Percentiles rank a stretch among this genome's conserved stretches.
Conservation (phyloP, 164 flowering plant genomes). For the Tinospora cordifolia region DNA sequence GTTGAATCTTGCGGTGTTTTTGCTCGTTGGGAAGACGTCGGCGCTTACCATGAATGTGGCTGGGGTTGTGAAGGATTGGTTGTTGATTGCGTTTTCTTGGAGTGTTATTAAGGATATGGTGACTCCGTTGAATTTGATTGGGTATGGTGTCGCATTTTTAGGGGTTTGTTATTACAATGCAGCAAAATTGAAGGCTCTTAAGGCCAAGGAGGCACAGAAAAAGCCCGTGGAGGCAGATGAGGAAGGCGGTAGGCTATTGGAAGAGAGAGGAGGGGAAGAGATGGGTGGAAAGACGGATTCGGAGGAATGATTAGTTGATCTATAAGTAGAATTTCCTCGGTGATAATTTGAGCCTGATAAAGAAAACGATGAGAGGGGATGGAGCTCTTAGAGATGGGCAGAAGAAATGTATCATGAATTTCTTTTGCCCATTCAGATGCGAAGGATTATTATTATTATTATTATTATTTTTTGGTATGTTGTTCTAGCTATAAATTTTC, state of each 20-base stretch:
- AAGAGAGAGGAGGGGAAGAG: conserved; percentile 17
- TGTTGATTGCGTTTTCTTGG: conserved; percentile 28
- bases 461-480: conserved; percentile 1
- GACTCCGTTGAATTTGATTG: conserved; percentile 22
- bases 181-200: conserved; percentile 21
- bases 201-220: conserved; percentile 28
- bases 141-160: conserved; percentile 25
- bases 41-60: conserved; percentile 28
- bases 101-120: conserved; percentile 23
- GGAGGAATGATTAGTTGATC: conserved; percentile 11
- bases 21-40: conserved; percentile 25
- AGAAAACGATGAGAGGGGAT: not conserved
- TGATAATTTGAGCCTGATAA: too few species aligned
- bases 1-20: conserved; percentile 23
- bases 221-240: conserved; percentile 18
- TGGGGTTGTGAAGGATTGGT: conserved; percentile 28
- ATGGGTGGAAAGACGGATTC: conserved; percentile 15
- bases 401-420: not conserved
- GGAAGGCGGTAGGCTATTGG: conserved; percentile 19
- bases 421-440: conserved; percentile 1
- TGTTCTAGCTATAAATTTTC: too few species aligned
- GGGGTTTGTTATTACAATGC: conserved; percentile 27
- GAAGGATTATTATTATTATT: not conserved
- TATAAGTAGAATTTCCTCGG: not conserved
- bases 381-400: not conserved